Evolutionary conservation across 2,329 filamentous ascomycete genomes (phyloP).

Genomic region (Pezicula radicicola): DNA sequence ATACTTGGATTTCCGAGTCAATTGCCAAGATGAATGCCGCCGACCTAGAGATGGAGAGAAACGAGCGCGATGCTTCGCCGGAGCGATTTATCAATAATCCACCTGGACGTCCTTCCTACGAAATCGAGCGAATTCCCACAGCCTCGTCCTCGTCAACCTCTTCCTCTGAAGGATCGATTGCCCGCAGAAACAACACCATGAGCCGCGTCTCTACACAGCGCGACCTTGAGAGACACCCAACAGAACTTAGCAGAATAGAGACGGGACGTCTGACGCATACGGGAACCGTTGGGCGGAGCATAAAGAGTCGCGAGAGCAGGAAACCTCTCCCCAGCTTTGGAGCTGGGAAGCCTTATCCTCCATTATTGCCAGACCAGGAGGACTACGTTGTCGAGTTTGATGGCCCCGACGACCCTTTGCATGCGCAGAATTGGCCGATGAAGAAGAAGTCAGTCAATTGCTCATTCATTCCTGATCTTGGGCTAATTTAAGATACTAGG

Average conservation of each 20-base stretch:
- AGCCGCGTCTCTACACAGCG: slow-evolving; percentile 60
- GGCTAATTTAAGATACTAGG: slow-evolving; percentile 32
- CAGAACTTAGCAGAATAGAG: slow-evolving; percentile 67
- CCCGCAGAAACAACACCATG: slow-evolving; percentile 43
- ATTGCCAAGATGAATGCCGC: slow-evolving; percentile 26
- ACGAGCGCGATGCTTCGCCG: slow-evolving; percentile 51
- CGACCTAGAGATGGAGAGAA: slow-evolving; percentile 21
- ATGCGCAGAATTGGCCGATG: slow-evolving; percentile 84
- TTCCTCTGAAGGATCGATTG: slow-evolving; percentile 33
- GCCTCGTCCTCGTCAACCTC: slow-evolving; percentile 49
- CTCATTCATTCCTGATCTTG: slow-evolving; percentile 18
- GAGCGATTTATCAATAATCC: slow-evolving; percentile 25
- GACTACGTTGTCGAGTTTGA: slow-evolving; percentile 85
- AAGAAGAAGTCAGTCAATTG: slow-evolving; percentile 64
- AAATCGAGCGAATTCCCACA: slow-evolving; percentile 59
- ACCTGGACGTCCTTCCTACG: slow-evolving; percentile 36
- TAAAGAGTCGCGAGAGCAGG: slow-evolving; percentile 45
- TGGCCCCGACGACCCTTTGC: slow-evolving; percentile 76
- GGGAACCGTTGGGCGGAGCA: slow-evolving; percentile 62
- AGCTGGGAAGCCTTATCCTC: slow-evolving; percentile 71
- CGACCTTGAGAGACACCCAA: slow-evolving; percentile 68
- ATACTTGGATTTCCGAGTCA: slow-evolving; percentile 15
- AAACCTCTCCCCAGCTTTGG: slow-evolving; percentile 68
- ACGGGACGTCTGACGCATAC: slow-evolving; percentile 70
- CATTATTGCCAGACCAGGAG: slow-evolving; percentile 64